Evolutionary conservation across 495 filamentous ascomycete species (phyloP).

Genomic region (Xylaria longipes): DNA sequence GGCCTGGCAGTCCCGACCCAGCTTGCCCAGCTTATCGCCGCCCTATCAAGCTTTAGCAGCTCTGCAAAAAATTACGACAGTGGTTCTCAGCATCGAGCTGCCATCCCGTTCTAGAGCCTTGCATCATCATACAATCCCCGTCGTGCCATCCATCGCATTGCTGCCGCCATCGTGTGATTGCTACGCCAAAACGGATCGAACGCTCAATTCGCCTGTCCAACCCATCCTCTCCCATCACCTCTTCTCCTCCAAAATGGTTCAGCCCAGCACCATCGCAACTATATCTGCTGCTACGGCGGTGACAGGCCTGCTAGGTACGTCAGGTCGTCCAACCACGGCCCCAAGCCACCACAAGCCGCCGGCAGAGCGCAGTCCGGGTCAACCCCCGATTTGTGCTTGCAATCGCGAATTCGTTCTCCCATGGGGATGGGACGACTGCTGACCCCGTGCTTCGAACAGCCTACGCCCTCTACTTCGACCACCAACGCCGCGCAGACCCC

Average conservation of each 20-base stretch:
- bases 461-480: constrained; percentile 93
- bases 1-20: constrained; percentile 10
- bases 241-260: constrained; percentile 57
- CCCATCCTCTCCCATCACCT: constrained; percentile 29
- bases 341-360: constrained; percentile 34
- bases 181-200: not conserved
- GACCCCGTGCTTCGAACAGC: constrained; percentile 42
- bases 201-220: constrained; percentile 34
- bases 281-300: constrained; percentile 74
- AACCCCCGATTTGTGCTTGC: not conserved
- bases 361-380: not conserved
- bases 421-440: constrained; percentile 52
- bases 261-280: constrained; percentile 74
- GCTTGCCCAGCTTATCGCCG: constrained; percentile 15
- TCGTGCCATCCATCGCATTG: not conserved
- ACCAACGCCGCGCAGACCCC: constrained; percentile 84
- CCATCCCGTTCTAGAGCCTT: not conserved
- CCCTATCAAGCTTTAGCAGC: constrained; percentile 19
- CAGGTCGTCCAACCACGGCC: constrained; percentile 46
- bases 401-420: not conserved
- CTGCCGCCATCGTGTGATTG: not conserved
- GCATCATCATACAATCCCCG: not conserved
- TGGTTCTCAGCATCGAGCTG: not conserved
- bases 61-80: constrained; percentile 25
- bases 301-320: constrained; percentile 77